A percentile compares a stretch with the other conserved stretches of the same genome.
Evolutionary conservation across 2,329 filamentous ascomycete species (phyloP).

Genomic region (Plectosphaerella sp.): DNA sequence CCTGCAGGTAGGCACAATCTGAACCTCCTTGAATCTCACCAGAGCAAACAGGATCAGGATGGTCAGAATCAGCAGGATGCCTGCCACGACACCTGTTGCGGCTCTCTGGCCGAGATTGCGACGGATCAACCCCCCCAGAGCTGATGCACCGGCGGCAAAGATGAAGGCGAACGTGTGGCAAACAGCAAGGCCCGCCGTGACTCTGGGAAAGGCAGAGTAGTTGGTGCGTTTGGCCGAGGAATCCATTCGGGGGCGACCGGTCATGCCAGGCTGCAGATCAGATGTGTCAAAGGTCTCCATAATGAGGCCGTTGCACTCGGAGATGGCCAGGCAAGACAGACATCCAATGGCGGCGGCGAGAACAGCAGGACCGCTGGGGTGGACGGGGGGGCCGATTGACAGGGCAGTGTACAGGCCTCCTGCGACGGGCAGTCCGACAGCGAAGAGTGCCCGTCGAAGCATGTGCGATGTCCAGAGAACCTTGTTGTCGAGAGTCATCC

Average conservation of each 20-base stretch:
- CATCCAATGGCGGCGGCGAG: conserved; percentile 66
- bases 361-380: conserved; percentile 58
- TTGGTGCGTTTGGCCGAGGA: conserved; percentile 51
- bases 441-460: conserved; percentile 63
- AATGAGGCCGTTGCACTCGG: conserved; percentile 71
- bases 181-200: conserved; percentile 66
- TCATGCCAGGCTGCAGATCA: conserved; percentile 70
- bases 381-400: conserved; percentile 57
- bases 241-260: conserved; percentile 43
- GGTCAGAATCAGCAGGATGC: conserved; percentile 61
- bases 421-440: conserved; percentile 60
- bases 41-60: conserved; percentile 58
- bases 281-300: conserved; percentile 83
- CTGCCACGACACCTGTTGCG: conserved; percentile 64
- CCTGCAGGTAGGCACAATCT: conserved; percentile 63
- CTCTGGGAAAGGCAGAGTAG: conserved; percentile 72
- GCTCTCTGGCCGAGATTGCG: conserved; percentile 62
- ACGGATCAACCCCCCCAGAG: conserved; percentile 63
- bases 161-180: conserved; percentile 68
- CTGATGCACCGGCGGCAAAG: conserved; percentile 64
- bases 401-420: conserved; percentile 65
- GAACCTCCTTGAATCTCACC: conserved; percentile 59
- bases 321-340: conserved; percentile 66
- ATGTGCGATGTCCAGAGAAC: conserved; percentile 70
- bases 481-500: conserved; percentile 60